A percentile compares a stretch with the other conserved stretches of the same genome.
Conservation (phyloP, 2,329 filamentous ascomycete genomes). For the Coniochaeta ligniaria region DNA sequence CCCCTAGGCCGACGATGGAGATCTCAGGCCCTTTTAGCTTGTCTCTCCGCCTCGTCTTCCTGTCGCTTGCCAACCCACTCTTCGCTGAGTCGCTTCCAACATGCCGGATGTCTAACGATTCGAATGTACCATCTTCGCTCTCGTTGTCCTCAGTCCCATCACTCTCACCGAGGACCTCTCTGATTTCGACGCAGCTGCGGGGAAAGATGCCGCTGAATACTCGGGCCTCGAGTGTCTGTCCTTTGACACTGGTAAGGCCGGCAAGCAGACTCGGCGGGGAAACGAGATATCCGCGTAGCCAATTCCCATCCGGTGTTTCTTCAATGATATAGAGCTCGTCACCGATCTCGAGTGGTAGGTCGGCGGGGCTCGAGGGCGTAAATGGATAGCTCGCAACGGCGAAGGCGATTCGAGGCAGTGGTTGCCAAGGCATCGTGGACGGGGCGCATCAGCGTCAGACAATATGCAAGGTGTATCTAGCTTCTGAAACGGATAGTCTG, state of each 20-base stretch:
- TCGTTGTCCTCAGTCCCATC: constrained; percentile 45
- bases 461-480: neutral
- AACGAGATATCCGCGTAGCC: constrained; percentile 93
- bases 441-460: constrained; percentile 8
- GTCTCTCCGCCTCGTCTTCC: constrained; percentile 26
- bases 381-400: constrained; percentile 96
- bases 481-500: neutral
- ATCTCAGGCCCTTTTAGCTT: constrained; percentile 16
- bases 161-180: constrained; percentile 78
- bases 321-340: constrained; percentile 99
- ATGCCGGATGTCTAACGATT: constrained; percentile 19
- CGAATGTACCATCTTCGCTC: constrained; percentile 25
- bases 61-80: constrained; percentile 36
- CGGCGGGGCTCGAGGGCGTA: constrained; percentile 74
- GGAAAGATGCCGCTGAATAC: constrained; percentile 99
- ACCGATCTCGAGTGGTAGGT: constrained; percentile 92
- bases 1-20: constrained; percentile 10
- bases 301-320: constrained; percentile 84
- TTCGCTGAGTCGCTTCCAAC: constrained; percentile 44
- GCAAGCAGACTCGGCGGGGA: constrained; percentile 89
- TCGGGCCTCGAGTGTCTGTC: constrained; percentile 87
- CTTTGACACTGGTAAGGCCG: constrained; percentile 82
- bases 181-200: constrained; percentile 86
- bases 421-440: constrained; percentile 83
- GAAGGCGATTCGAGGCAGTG: constrained; percentile 93